Percentiles rank a stretch among this genome's conserved stretches.
Conservation (phyloP, 805 yeast genomes). For the Saccharomyces cerevisiae region DNA sequence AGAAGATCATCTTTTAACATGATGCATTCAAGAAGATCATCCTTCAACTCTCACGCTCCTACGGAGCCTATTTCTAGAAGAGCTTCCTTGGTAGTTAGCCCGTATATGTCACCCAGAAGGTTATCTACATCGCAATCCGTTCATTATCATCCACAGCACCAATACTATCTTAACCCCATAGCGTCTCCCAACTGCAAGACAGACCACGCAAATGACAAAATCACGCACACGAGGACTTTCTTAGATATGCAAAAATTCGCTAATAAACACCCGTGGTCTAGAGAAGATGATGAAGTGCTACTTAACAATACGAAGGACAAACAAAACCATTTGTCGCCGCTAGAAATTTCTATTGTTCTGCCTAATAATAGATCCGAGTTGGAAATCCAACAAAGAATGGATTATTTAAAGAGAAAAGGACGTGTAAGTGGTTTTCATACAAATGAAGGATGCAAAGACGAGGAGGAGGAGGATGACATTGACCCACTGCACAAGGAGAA, state of each 20-base stretch:
- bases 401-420: slow-evolving; percentile 24
- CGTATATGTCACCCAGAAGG: not conserved
- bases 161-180: not conserved
- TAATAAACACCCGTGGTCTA: slow-evolving; percentile 32
- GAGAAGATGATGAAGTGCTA: slow-evolving; percentile 66
- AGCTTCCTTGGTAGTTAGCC: not conserved
- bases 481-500: not conserved
- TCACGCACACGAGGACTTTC: not conserved
- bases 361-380: slow-evolving; percentile 59
- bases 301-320: slow-evolving; percentile 35
- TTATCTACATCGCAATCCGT: not conserved
- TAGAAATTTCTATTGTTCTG: slow-evolving; percentile 66
- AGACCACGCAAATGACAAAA: not conserved
- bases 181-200: not conserved
- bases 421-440: not conserved
- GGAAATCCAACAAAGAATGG: slow-evolving; percentile 63
- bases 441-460: not conserved
- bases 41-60: slow-evolving; percentile 6
- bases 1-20: slow-evolving; percentile 28
- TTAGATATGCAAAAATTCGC: not conserved
- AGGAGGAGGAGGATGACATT: not conserved
- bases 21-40: slow-evolving; percentile 24
- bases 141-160: not conserved
- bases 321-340: slow-evolving; percentile 53
- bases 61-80: not conserved